phyloP scores from a whole-genome alignment of 352 stramenopile genomes.

The Phytopythium oedochilum region DNA sequence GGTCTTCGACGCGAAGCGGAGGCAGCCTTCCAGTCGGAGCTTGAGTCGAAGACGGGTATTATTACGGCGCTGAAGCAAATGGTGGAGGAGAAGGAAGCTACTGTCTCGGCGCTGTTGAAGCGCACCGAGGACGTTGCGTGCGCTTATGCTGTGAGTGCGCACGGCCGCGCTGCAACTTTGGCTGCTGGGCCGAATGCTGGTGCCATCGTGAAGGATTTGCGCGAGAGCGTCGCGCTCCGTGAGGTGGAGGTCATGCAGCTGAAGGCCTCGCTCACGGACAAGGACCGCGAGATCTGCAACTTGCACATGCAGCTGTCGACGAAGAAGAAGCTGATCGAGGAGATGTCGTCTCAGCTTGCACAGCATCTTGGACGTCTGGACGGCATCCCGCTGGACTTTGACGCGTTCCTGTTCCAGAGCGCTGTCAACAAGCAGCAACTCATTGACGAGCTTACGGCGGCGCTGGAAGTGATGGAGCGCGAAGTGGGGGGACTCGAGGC shows the following conservation, averaged over 20 bases:
- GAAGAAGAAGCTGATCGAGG: constrained; percentile 75
- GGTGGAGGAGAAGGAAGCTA: constrained; percentile 37
- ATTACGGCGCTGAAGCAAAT: constrained; percentile 29
- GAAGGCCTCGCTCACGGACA: constrained; percentile 48
- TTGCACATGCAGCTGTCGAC: constrained; percentile 76
- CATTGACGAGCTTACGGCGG: constrained; percentile 61
- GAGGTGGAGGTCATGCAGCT: constrained; percentile 44
- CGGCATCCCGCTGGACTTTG: constrained; percentile 45
- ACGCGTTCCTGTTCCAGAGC: constrained; percentile 77
- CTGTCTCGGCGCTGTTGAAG: constrained; percentile 37
- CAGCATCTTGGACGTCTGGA: constrained; percentile 41
- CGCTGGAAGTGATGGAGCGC: constrained; percentile 61
- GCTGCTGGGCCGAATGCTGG: background rate
- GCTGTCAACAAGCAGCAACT: constrained; percentile 59
- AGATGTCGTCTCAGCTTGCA: constrained; percentile 60
- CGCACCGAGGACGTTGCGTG: constrained; percentile 26
- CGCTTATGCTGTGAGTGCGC: constrained; percentile 7
- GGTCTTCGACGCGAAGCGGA: constrained; percentile 46
- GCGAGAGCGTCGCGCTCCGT: constrained; percentile 22
- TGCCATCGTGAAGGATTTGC: constrained; percentile 16
- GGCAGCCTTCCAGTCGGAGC: constrained; percentile 33
- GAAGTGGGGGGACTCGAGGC: constrained; percentile 57
- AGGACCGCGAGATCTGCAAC: constrained; percentile 79
- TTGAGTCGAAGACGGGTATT: constrained; percentile 21
- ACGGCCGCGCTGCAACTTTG: background rate